phyloP scores from a whole-genome alignment of 805 yeast genomes.

The Candida sakaeoensis region DNA sequence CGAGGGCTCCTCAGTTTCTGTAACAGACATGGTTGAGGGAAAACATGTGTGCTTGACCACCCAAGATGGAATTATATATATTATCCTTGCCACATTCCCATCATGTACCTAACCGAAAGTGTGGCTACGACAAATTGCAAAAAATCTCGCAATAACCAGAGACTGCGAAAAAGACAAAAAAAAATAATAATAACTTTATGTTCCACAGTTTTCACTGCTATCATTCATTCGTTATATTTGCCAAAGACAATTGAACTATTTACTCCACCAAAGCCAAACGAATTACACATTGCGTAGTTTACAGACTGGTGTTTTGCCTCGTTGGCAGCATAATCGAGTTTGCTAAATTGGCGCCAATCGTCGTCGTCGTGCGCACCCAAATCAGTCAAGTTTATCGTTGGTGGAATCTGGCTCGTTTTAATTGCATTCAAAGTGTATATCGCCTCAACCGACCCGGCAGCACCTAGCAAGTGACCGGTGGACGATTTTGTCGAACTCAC shows the following conservation, averaged over 20 bases:
- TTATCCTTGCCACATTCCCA: conserved; percentile 6
- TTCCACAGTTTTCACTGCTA: not conserved
- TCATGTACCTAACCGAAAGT: conserved; percentile 5
- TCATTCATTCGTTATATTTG: conserved; percentile 12
- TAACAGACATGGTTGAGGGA: conserved; percentile 2
- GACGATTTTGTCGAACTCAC: conserved; percentile 89
- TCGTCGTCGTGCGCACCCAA: conserved; percentile 50
- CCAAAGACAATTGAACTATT: conserved; percentile 68
- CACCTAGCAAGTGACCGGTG: conserved; percentile 91
- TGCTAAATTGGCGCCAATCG: conserved; percentile 36
- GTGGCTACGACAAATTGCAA: not conserved
- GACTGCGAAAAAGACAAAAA: not conserved
- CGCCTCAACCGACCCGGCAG: conserved; percentile 93
- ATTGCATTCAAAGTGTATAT: conserved; percentile 73
- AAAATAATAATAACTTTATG: not conserved
- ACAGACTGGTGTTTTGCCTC: conserved; percentile 38
- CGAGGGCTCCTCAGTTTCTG: conserved; percentile 4
- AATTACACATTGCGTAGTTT: conserved; percentile 70
- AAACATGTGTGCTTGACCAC: too few species aligned
- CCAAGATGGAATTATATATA: too few species aligned
- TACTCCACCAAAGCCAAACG: conserved; percentile 98
- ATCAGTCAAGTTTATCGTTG: conserved; percentile 67
- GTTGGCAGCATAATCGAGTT: conserved; percentile 57
- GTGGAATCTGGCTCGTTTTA: conserved; percentile 59
- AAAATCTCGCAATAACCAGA: conserved; percentile 4